Conservation (phyloP, 768 basidiomycete genomes). For the Pisolithus sp. region DNA sequence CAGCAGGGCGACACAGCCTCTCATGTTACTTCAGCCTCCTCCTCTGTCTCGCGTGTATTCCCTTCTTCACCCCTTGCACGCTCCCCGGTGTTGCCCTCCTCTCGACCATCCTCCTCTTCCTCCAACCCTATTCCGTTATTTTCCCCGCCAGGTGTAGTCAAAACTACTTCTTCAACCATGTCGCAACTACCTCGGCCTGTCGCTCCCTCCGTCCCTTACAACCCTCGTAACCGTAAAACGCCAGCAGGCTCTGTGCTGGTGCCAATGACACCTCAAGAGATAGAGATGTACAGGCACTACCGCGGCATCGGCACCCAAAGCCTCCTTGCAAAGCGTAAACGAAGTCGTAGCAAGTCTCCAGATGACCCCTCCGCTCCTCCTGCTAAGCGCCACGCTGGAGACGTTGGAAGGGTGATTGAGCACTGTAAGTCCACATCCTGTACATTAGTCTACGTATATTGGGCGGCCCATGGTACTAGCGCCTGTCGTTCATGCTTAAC, state of each 20-base stretch:
- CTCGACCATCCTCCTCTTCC: constrained; percentile 35
- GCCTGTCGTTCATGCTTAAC: constrained; percentile 5
- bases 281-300: constrained; percentile 51
- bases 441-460: not conserved
- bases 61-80: constrained; percentile 26
- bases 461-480: not conserved
- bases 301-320: constrained; percentile 50
- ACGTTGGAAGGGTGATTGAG: constrained; percentile 65
- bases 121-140: constrained; percentile 20
- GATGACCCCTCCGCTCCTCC: constrained; percentile 37
- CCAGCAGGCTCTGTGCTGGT: constrained; percentile 55
- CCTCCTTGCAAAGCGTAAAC: constrained; percentile 47
- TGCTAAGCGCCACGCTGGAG: constrained; percentile 52
- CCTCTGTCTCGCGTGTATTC: constrained; percentile 17
- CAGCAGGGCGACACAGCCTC: constrained; percentile 17
- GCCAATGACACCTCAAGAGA: constrained; percentile 59
- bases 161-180: constrained; percentile 30
- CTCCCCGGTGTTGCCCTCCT: constrained; percentile 20
- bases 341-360: constrained; percentile 33
- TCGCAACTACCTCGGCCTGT: constrained; percentile 18
- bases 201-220: constrained; percentile 49
- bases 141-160: constrained; percentile 18
- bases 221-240: constrained; percentile 54
- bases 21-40: constrained; percentile 9
- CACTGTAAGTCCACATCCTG: constrained; percentile 56